Evolutionary conservation across 805 yeast species (phyloP).

Genomic region (Ogataea angusta): DNA sequence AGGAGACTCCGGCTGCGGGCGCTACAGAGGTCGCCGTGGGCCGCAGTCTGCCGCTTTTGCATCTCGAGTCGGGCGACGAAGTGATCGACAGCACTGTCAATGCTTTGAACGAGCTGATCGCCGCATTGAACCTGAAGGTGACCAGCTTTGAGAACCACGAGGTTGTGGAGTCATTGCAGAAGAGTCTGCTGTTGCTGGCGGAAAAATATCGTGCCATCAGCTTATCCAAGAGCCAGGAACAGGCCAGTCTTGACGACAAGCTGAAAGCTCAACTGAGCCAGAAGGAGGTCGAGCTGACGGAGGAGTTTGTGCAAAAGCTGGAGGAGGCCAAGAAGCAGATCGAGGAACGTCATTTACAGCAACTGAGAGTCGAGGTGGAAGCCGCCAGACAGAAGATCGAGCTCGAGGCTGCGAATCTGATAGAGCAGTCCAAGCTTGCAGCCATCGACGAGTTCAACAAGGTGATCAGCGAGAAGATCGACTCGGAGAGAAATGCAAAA

Average conservation of each 20-base stretch:
- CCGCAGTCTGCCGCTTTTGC: constrained; percentile 30
- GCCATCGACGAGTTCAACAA: constrained; percentile 66
- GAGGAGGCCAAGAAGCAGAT: constrained; percentile 58
- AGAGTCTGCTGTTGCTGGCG: constrained; percentile 20
- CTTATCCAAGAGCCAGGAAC: constrained; percentile 19
- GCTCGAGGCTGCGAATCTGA: constrained; percentile 70
- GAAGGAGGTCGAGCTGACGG: constrained; percentile 51
- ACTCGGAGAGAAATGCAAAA: constrained; percentile 74
- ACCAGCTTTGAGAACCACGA: constrained; percentile 23
- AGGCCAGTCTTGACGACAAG: constrained; percentile 31
- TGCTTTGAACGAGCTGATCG: constrained; percentile 35
- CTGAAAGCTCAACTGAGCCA: constrained; percentile 29
- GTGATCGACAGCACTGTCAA: constrained; percentile 35
- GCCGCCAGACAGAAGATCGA: constrained; percentile 63
- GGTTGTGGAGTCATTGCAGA: constrained; percentile 22
- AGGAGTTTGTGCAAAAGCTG: constrained; percentile 57
- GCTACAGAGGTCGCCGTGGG: constrained; percentile 3
- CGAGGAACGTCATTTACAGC: constrained; percentile 54
- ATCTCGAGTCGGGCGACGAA: constrained; percentile 29
- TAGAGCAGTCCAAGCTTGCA: constrained; percentile 62
- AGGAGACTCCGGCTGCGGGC: constrained; percentile 3
- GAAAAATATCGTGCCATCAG: constrained; percentile 21
- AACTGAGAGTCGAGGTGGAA: constrained; percentile 61
- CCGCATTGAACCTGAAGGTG: constrained; percentile 25
- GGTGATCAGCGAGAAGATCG: constrained; percentile 56